phyloP scores from a whole-genome alignment of 257 asterid genomes.

The Coffea eugenioides region DNA sequence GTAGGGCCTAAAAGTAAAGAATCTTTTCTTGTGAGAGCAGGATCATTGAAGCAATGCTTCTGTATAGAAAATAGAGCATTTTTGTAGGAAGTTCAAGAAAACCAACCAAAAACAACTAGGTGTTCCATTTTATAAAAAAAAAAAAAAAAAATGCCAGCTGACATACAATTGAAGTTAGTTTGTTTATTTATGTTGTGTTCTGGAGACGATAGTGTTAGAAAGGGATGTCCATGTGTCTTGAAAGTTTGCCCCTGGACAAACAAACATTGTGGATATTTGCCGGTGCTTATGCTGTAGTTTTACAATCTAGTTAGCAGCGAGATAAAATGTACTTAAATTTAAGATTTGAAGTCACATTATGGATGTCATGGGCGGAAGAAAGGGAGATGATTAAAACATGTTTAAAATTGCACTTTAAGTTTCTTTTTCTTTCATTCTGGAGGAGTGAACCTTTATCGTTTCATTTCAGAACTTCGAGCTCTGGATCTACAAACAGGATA shows the following conservation, averaged over 20 bases:
- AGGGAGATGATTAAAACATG: background rate
- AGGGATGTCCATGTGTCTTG: background rate
- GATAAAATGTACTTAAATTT: background rate
- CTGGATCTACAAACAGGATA: conserved; percentile 47
- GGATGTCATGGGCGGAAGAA: background rate
- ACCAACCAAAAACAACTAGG: background rate
- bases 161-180: background rate
- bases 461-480: conserved; percentile 38
- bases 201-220: too few relatives aligned
- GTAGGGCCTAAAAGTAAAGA: background rate
- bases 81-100: background rate
- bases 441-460: background rate
- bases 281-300: background rate
- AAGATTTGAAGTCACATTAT: background rate
- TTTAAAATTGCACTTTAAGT: background rate
- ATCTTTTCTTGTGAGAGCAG: background rate
- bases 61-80: background rate
- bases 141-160: background rate
- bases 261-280: background rate
- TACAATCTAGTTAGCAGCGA: background rate
- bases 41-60: background rate
- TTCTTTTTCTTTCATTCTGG: background rate
- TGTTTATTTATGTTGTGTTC: background rate
- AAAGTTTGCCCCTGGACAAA: background rate
- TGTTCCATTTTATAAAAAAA: background rate